These are phyloP conservation scores for Sphagnum fallax DNA, from an alignment of 228 moss, liverwort and hornwort genomes.

Conservation along the genomic window DNA sequence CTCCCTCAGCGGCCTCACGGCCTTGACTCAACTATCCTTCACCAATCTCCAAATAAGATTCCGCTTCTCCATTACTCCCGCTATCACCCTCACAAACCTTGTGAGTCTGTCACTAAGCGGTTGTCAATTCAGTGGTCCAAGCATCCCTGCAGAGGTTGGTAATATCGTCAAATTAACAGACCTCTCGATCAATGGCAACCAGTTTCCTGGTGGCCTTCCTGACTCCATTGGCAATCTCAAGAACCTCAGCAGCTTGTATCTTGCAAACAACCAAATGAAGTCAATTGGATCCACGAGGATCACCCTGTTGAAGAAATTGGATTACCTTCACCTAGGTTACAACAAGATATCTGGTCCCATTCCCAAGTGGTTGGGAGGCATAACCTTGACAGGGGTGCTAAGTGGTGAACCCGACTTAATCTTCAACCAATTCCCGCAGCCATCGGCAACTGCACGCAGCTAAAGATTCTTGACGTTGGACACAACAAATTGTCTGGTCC, in stretches of 20 bases:
- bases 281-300: conserved; percentile 15
- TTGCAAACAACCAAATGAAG: conserved; percentile 13
- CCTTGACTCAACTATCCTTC: conserved; percentile 7
- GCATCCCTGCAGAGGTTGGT: conserved; percentile 16
- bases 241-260: neutral
- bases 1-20: conserved; percentile 18
- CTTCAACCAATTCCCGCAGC: neutral
- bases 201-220: conserved; percentile 19
- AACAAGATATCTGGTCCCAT: conserved; percentile 19
- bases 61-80: conserved; percentile 1
- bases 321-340: neutral
- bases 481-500: conserved; percentile 8
- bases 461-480: neutral
- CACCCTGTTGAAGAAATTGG: conserved; percentile 17
- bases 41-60: conserved; percentile 11
- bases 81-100: conserved; percentile 13
- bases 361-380: conserved; percentile 3
- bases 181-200: conserved; percentile 17
- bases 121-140: conserved; percentile 9
- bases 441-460: conserved; percentile 3
- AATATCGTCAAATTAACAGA: conserved; percentile 1
- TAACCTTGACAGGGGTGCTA: neutral
- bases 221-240: conserved; percentile 18
- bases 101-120: conserved; percentile 1
- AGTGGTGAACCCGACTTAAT: neutral